Base-by-base conservation (phyloP, 192 early-diverging fungal species). In the Bifiguratus adelaidae region DNA sequence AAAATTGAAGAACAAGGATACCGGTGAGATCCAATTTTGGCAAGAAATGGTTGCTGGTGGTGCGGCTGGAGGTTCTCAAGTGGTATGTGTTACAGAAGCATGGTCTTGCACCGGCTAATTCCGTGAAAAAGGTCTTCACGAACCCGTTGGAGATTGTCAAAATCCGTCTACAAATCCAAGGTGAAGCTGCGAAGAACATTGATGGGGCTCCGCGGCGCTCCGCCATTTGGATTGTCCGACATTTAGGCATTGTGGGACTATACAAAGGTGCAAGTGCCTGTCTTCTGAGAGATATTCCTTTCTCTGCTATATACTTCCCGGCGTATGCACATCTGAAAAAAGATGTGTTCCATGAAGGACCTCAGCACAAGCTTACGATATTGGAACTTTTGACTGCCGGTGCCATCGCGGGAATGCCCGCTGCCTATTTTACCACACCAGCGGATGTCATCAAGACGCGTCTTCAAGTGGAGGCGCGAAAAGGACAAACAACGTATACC, bases 71-170 rank as follows among this genome's bases (percentile, higher is more conserved):
- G 86, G 66, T 33, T 86, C 77, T 35, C 86, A 89, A 63, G 86
- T 89, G 12, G 72, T 65, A 55, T 34, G 60, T 42, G 21, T 3
- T 30, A 28, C 21, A 34, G n/a, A n/a, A n/a, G n/a, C n/a, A n/a
- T n/a, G 26, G 7, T 45, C 1, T 27, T 24, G 20, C 44, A 28
- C 22, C 3, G 22, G 16, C 15, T 16, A 37, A 11, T 22, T 51
- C 23, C 11, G 36, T 15, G 21, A 2, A 18, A 41, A n/a, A 9
- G 23, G 13, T 41, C 11, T 50, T 26, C 37, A 97, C 95, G 36
- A 95, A 97, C 51, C 95, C 95, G 23, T 62, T 97, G 50, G 95
- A 97, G 68, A 97, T 97, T 62, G 95, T 97, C 68, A 97, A 97
- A 71, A 97, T 97, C 65, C 85, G 91, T 43, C 78, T 97, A 48